Conservation (phyloP, 331 rosid genomes). For the Arachis monticola region DNA sequence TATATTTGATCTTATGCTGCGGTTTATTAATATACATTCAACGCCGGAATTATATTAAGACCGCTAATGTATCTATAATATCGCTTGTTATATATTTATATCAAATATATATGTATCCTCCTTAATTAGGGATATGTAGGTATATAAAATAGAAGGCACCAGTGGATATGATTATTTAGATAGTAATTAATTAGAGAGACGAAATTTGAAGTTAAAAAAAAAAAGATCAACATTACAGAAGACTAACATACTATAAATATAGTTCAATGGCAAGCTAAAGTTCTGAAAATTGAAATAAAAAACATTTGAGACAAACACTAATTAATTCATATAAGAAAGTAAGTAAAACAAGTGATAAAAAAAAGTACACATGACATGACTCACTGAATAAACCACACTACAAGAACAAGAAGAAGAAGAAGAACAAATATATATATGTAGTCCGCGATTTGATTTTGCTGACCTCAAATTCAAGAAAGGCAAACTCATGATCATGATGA, state of each 20-base stretch:
- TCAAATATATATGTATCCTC: neutral
- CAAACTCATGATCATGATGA: neutral
- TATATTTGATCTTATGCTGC: neutral
- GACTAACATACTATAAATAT: no score
- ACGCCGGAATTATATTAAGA: neutral
- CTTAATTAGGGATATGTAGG: neutral
- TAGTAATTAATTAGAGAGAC: neutral
- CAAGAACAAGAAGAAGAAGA: neutral
- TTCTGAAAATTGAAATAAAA: slow-evolving; percentile 27
- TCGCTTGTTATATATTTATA: neutral
- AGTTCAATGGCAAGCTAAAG: neutral
- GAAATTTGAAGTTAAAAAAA: neutral
- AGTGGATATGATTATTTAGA: no score
- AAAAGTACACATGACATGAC: neutral
- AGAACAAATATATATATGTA: neutral
- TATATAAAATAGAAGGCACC: slow-evolving; percentile 28
- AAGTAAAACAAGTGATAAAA: slow-evolving; percentile 1
- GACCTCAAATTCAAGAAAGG: slow-evolving; percentile 26
- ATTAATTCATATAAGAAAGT: neutral
- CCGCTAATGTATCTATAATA: no score
- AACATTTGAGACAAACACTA: slow-evolving; percentile 25
- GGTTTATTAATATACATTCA: slow-evolving; percentile 21
- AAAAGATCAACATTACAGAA: no score
- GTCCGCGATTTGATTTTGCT: slow-evolving; percentile 39
- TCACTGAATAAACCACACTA: no score